Conservation (phyloP, 192 early-diverging fungal genomes). For the Coemansia sp. region DNA sequence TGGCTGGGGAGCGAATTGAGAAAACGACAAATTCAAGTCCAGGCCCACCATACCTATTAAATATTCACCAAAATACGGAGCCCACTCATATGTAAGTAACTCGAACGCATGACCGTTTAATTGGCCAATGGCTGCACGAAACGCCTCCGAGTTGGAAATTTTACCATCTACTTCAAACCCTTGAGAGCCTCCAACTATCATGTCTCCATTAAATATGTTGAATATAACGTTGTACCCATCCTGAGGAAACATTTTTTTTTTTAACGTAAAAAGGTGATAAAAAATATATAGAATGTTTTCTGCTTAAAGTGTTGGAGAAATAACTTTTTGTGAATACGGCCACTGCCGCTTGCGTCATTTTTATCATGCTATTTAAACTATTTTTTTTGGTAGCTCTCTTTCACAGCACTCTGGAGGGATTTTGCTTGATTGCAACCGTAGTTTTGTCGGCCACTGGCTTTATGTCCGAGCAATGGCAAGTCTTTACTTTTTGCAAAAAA, state of each 20-base stretch:
- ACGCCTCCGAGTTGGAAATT: not conserved
- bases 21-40: too few species aligned
- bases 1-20: too few species aligned
- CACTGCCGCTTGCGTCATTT: not conserved
- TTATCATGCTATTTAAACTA: not conserved
- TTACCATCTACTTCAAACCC: not conserved
- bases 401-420: not conserved
- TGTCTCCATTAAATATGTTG: not conserved
- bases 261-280: not conserved
- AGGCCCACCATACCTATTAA: too few species aligned
- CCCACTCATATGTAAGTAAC: too few species aligned
- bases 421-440: not conserved
- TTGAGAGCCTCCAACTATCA: not conserved
- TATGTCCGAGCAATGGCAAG: too few species aligned
- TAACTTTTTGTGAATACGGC: not conserved
- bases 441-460: not conserved
- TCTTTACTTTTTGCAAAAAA: too few species aligned
- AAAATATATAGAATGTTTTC: not conserved
- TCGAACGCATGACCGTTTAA: not conserved
- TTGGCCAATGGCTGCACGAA: not conserved
- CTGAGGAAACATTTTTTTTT: not conserved
- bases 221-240: not conserved
- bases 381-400: not conserved
- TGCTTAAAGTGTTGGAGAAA: not conserved
- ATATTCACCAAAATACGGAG: too few species aligned